phyloP scores from a whole-genome alignment of 176 grass and related monocot genomes.

The Puccinellia tenuiflora region DNA sequence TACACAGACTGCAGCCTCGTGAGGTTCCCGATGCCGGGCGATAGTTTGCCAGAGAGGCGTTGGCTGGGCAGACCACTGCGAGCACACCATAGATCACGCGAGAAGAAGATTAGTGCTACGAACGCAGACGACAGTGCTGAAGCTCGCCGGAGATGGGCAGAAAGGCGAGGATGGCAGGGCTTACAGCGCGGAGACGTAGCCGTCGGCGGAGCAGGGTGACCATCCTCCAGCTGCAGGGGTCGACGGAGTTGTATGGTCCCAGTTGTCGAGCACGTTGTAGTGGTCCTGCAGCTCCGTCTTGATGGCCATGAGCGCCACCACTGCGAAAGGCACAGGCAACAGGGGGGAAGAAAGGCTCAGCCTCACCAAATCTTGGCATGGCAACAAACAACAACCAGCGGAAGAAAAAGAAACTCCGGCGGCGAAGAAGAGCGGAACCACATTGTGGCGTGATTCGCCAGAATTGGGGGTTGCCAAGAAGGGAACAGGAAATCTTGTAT shows the following conservation, averaged over 20 bases:
- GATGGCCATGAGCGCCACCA: constrained; percentile 89
- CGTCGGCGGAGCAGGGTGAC: constrained; percentile 81
- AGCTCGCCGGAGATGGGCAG: neutral
- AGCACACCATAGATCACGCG: neutral
- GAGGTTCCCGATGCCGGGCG: constrained; percentile 79
- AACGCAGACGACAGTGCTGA: neutral
- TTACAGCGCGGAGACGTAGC: constrained; percentile 86
- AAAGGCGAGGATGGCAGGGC: too few relatives aligned
- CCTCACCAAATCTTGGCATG: neutral
- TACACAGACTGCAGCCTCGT: constrained; percentile 90
- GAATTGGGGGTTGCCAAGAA: neutral
- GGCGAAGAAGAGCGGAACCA: neutral
- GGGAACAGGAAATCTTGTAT: neutral
- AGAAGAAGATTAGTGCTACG: neutral
- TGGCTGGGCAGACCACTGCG: constrained; percentile 85
- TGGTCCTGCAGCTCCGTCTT: constrained; percentile 75
- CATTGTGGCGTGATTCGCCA: constrained; percentile 18
- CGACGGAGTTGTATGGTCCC: constrained; percentile 95
- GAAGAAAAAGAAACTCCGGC: neutral
- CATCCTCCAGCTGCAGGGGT: constrained; percentile 99
- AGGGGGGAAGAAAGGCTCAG: neutral
- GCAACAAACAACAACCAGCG: neutral
- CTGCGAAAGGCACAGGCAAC: constrained; percentile 33
- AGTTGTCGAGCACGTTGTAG: constrained; percentile 85
- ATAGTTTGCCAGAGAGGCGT: constrained; percentile 72